Percentiles rank a stretch among this genome's conserved stretches.
Conservation (phyloP, 2,329 filamentous ascomycete genomes). For the Thelonectria olida region DNA sequence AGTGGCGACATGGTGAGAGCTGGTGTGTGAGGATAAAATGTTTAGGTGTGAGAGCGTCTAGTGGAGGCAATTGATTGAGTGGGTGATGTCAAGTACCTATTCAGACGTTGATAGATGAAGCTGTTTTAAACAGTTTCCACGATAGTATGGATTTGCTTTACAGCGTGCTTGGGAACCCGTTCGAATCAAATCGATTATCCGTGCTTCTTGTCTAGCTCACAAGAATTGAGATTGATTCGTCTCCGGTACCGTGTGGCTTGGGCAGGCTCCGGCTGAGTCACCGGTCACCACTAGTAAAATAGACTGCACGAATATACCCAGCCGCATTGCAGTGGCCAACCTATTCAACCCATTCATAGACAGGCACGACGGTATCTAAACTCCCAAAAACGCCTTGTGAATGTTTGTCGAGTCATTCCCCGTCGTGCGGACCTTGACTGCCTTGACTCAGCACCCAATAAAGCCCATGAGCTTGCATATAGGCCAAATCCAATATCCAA, state of each 20-base stretch:
- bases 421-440: too few species aligned
- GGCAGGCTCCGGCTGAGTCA: constrained; percentile 28
- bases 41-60: not conserved
- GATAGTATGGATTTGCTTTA: not conserved
- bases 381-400: not conserved
- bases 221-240: not conserved
- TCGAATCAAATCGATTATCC: constrained; percentile 25
- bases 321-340: too few species aligned
- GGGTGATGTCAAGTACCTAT: too few species aligned
- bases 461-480: too few species aligned
- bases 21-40: not conserved
- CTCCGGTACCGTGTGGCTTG: not conserved
- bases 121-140: not conserved
- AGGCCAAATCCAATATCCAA: too few species aligned
- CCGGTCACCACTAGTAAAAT: constrained; percentile 27
- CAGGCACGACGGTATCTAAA: too few species aligned
- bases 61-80: constrained; percentile 32
- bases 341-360: not conserved
- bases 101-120: not conserved
- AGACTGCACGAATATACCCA: too few species aligned
- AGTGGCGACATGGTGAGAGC: constrained; percentile 26
- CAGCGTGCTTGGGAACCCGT: constrained; percentile 11
- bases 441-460: too few species aligned
- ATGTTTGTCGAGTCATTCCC: not conserved
- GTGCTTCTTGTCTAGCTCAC: constrained; percentile 11